These are phyloP conservation scores for Diospyros kaki DNA, from an alignment of 148 eudicot species.

Conservation along the genomic window DNA sequence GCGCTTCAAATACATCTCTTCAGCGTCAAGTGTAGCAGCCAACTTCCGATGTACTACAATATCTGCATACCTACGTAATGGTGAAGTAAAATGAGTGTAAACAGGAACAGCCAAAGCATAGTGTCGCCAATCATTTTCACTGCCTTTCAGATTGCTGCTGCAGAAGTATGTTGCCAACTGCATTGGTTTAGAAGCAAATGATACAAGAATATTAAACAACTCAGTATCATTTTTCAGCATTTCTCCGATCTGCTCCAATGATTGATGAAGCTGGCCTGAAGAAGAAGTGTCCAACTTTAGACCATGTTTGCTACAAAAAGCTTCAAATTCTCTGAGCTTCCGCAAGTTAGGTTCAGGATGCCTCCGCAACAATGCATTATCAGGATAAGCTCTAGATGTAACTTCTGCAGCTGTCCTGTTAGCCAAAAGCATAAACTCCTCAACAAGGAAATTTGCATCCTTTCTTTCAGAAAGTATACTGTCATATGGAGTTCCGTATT, in stretches of 20 bases:
- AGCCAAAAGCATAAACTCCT: slow-evolving; percentile 96
- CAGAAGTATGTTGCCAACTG: slow-evolving; percentile 83
- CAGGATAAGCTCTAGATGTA: slow-evolving; percentile 68
- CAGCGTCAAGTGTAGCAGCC: slow-evolving; percentile 76
- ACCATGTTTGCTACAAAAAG: slow-evolving; percentile 74
- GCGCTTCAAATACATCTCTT: slow-evolving; percentile 45
- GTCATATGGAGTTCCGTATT: slow-evolving; percentile 73
- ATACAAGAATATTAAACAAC: slow-evolving; percentile 63
- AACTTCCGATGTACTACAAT: slow-evolving; percentile 79
- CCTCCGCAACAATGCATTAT: slow-evolving; percentile 66
- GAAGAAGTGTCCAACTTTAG: slow-evolving; percentile 66
- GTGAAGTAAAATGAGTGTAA: slow-evolving; percentile 94
- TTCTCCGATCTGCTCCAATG: slow-evolving; percentile 58
- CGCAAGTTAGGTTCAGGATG: slow-evolving; percentile 86
- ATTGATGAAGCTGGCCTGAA: slow-evolving; percentile 53
- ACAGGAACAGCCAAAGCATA: slow-evolving; percentile 85
- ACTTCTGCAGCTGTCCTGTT: slow-evolving; percentile 87
- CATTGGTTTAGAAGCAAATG: slow-evolving; percentile 84
- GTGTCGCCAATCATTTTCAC: slow-evolving; percentile 61
- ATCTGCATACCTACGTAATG: slow-evolving; percentile 87
- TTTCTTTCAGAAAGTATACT: slow-evolving; percentile 40
- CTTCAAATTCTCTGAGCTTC: slow-evolving; percentile 71
- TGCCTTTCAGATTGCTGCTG: slow-evolving; percentile 58
- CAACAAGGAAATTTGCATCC: slow-evolving; percentile 75
- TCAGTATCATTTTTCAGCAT: slow-evolving; percentile 64